Percentiles rank a stretch among this genome's conserved stretches.
phyloP scores from a whole-genome alignment of 129 eudicot species.

The Flaveria ramosissima region DNA sequence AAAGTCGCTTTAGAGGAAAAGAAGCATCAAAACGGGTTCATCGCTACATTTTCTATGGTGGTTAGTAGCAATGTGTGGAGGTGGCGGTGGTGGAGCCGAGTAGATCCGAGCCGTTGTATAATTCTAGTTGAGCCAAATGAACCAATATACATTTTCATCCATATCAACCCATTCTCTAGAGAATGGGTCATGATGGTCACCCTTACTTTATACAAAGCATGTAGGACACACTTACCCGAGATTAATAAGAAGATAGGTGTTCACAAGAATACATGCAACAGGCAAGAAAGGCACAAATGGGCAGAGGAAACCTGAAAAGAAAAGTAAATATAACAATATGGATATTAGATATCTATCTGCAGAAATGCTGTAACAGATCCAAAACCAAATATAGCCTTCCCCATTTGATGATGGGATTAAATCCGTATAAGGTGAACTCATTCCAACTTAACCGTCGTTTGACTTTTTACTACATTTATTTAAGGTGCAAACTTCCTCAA shows the following conservation, averaged over 20 bases:
- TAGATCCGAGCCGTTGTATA: background rate
- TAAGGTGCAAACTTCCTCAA: background rate
- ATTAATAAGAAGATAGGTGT: constrained; percentile 79
- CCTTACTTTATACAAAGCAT: background rate
- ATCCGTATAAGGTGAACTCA: background rate
- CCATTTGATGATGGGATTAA: background rate
- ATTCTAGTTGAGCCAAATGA: background rate
- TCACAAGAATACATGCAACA: constrained; percentile 72
- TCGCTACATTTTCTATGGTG: background rate
- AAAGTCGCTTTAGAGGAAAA: background rate
- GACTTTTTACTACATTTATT: background rate
- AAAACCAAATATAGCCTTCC: background rate
- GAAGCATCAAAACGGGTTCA: background rate
- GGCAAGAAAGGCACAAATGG: constrained; percentile 88
- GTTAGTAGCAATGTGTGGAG: too few relatives aligned
- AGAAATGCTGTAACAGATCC: background rate
- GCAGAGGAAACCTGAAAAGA: constrained; percentile 70
- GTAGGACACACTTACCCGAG: constrained; percentile 66
- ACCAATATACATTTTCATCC: background rate
- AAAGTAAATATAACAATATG: background rate
- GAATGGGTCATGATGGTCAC: background rate
- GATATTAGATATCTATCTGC: background rate
- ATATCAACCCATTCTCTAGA: background rate
- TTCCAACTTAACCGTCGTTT: background rate
- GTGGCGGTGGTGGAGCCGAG: background rate